These are phyloP conservation scores for Castanospermum australe DNA, from an alignment of 306 rosid species.

Conservation along the genomic window DNA sequence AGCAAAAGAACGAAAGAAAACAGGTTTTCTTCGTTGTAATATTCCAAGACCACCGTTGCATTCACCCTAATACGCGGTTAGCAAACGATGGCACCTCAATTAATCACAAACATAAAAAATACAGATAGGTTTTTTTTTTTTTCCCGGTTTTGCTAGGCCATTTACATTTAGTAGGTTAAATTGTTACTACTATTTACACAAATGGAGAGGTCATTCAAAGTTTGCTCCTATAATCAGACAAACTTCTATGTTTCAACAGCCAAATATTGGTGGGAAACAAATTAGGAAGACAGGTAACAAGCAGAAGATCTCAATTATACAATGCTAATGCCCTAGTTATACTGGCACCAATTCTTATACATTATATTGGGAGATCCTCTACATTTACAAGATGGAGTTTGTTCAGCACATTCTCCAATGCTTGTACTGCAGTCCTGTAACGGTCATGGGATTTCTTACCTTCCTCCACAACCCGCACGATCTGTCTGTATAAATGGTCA, in stretches of 20 bases:
- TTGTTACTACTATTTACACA: not conserved
- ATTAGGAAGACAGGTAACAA: not conserved
- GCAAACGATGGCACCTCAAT: too few species aligned
- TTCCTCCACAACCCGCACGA: slow-evolving; percentile 72
- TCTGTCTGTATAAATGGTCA: slow-evolving; percentile 55
- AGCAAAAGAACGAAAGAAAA: too few species aligned
- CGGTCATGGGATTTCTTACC: slow-evolving; percentile 59
- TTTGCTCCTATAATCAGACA: not conserved
- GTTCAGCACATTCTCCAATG: slow-evolving; percentile 50
- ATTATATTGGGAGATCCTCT: slow-evolving; percentile 21
- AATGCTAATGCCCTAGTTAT: not conserved
- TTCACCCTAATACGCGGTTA: too few species aligned
- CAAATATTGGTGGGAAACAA: not conserved
- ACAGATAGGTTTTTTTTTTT: too few species aligned
- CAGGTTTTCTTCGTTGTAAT: too few species aligned
- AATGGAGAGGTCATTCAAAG: not conserved
- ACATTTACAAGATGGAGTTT: slow-evolving; percentile 48
- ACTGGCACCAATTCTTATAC: not conserved
- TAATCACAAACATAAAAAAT: too few species aligned
- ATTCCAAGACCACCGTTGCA: too few species aligned
- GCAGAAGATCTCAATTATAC: not conserved
- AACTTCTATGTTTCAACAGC: not conserved
- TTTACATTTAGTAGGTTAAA: too few species aligned
- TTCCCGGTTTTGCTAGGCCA: too few species aligned
- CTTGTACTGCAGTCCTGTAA: slow-evolving; percentile 43